Percentiles rank a stretch among this genome's conserved stretches.
phyloP scores from a whole-genome alignment of 257 asterid genomes.

The Coffea eugenioides region DNA sequence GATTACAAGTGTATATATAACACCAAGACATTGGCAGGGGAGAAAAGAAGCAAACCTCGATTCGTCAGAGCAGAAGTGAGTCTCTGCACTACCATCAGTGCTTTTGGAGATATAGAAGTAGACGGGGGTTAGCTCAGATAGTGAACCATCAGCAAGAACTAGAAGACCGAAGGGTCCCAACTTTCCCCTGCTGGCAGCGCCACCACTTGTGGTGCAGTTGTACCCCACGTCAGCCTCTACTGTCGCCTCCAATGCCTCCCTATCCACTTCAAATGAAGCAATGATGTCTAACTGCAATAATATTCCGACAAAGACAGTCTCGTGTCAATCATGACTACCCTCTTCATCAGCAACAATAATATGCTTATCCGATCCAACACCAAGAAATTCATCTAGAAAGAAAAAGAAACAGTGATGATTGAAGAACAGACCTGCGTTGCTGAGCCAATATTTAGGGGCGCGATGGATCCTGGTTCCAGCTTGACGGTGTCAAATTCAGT shows the following conservation, averaged over 20 bases:
- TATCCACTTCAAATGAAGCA: constrained; percentile 57
- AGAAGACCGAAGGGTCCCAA: constrained; percentile 85
- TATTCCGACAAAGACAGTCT: not conserved
- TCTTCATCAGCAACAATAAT: too few species aligned
- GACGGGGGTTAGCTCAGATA: constrained; percentile 63
- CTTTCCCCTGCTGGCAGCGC: constrained; percentile 57
- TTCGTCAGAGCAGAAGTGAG: constrained; percentile 73
- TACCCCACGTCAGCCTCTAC: constrained; percentile 33
- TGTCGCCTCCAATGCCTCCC: constrained; percentile 26
- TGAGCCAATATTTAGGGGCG: constrained; percentile 46
- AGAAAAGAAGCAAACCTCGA: constrained; percentile 49
- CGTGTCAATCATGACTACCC: not conserved
- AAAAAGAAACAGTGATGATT: not conserved
- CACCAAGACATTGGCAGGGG: not conserved
- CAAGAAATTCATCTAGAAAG: too few species aligned
- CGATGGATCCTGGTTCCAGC: constrained; percentile 70
- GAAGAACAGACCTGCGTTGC: constrained; percentile 53
- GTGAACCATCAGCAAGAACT: constrained; percentile 51
- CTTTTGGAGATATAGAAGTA: constrained; percentile 67
- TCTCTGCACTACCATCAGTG: constrained; percentile 34
- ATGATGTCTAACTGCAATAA: constrained; percentile 58
- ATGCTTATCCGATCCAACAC: too few species aligned
- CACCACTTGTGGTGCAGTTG: constrained; percentile 65
- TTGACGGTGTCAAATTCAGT: constrained; percentile 40
- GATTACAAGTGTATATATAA: not conserved